Conservation (phyloP, 768 basidiomycete genomes). For the Phlebiopsis flavidoalba region DNA sequence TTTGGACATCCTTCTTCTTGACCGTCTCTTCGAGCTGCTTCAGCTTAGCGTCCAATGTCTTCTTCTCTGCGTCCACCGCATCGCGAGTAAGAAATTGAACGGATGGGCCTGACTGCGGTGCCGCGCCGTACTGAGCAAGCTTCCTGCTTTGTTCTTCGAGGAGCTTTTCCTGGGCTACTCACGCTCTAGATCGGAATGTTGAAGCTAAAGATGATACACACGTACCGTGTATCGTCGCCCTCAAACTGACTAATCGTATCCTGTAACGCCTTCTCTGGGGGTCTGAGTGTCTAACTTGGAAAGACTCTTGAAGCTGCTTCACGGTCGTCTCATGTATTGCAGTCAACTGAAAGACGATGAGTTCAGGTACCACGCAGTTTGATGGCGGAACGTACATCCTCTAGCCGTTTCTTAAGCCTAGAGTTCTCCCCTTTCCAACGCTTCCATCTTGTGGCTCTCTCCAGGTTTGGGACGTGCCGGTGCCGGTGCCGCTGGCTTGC, state of each 20-base stretch:
- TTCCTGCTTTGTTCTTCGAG: slow-evolving; percentile 51
- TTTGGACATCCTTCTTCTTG: slow-evolving; percentile 40
- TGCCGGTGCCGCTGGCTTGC: background rate
- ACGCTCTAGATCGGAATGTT: background rate
- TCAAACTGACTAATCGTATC: slow-evolving; percentile 48
- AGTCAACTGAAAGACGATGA: slow-evolving; percentile 11
- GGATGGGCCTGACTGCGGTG: slow-evolving; percentile 39
- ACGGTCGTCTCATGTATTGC: slow-evolving; percentile 23
- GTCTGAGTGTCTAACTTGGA: slow-evolving; percentile 57
- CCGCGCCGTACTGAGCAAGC: slow-evolving; percentile 48
- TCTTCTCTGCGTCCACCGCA: slow-evolving; percentile 65
- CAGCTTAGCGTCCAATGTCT: slow-evolving; percentile 43
- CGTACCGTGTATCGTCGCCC: slow-evolving; percentile 40
- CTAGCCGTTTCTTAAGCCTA: slow-evolving; percentile 19
- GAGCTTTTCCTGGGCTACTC: slow-evolving; percentile 46
- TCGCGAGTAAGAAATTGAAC: slow-evolving; percentile 70
- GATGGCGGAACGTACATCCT: slow-evolving; percentile 16
- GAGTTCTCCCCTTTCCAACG: slow-evolving; percentile 15
- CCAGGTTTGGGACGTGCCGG: background rate
- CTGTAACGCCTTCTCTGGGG: slow-evolving; percentile 49
- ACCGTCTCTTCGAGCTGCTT: slow-evolving; percentile 36
- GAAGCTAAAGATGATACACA: background rate
- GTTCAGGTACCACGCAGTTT: background rate
- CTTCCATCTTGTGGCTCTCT: slow-evolving; percentile 10
- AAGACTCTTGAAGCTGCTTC: slow-evolving; percentile 54